phyloP scores from a whole-genome alignment of 2,329 filamentous ascomycete species.

The Arthrinium phaeospermum region DNA sequence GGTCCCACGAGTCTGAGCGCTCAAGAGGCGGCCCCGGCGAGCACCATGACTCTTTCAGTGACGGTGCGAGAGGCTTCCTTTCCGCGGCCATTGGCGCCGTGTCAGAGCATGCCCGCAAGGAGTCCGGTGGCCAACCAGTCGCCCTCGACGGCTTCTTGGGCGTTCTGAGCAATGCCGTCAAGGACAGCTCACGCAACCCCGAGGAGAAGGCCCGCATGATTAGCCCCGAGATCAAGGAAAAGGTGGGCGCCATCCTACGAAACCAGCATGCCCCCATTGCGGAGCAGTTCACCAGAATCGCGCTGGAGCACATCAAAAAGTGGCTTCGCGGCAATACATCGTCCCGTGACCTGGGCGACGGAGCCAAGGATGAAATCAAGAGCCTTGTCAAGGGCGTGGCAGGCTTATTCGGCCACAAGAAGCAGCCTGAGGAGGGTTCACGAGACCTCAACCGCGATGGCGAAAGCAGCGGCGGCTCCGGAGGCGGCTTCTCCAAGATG shows the following conservation, averaged over 20 bases:
- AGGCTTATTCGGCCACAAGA: constrained; percentile 47
- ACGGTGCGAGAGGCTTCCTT: constrained; percentile 44
- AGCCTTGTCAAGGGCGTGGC: constrained; percentile 51
- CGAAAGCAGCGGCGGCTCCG: constrained; percentile 32
- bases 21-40: constrained; percentile 30
- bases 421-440: constrained; percentile 40
- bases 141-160: constrained; percentile 51
- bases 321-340: constrained; percentile 51
- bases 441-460: constrained; percentile 37
- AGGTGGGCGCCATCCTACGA: constrained; percentile 46
- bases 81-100: constrained; percentile 48
- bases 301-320: constrained; percentile 52
- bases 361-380: constrained; percentile 50
- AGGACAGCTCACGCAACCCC: constrained; percentile 50
- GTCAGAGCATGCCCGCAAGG: constrained; percentile 47
- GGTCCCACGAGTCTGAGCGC: constrained; percentile 35
- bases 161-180: constrained; percentile 48
- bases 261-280: constrained; percentile 50
- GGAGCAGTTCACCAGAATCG: constrained; percentile 52
- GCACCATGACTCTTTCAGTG: constrained; percentile 31
- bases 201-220: constrained; percentile 53
- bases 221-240: constrained; percentile 53
- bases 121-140: constrained; percentile 39
- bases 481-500: constrained; percentile 49
- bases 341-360: constrained; percentile 48